Evolutionary conservation across 805 yeast genomes (phyloP).

Genomic region (Metschnikowia gelsemii): DNA sequence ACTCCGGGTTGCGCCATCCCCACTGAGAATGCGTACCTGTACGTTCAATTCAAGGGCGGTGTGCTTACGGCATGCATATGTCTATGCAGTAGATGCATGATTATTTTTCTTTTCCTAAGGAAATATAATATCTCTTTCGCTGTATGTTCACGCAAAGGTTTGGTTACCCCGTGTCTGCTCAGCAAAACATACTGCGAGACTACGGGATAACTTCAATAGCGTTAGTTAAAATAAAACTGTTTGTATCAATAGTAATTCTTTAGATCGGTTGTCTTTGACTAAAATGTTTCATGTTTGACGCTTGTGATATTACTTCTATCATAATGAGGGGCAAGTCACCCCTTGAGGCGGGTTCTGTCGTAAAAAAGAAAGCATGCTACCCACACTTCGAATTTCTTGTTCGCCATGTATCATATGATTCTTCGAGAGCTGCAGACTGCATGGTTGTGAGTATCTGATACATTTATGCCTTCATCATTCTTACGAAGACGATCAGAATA

Average conservation of each 20-base stretch:
- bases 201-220: no score
- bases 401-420: slow-evolving; percentile 12
- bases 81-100: slow-evolving; percentile 2
- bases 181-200: slow-evolving; percentile 2
- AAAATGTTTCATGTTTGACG: neutral
- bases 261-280: neutral
- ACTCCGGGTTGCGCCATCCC: slow-evolving; percentile 3
- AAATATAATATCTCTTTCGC: slow-evolving; percentile 1
- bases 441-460: slow-evolving; percentile 6
- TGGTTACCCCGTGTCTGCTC: slow-evolving; percentile 6
- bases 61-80: neutral
- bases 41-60: slow-evolving; percentile 2
- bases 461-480: slow-evolving; percentile 11
- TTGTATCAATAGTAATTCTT: no score
- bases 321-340: slow-evolving; percentile 3
- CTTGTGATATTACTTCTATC: slow-evolving; percentile 2
- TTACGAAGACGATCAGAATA: slow-evolving; percentile 4
- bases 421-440: slow-evolving; percentile 11
- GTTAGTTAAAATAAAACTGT: no score
- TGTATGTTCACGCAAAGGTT: slow-evolving; percentile 11
- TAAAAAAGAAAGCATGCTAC: slow-evolving; percentile 8
- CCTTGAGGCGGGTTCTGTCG: slow-evolving; percentile 6
- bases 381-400: slow-evolving; percentile 7
- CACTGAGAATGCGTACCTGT: slow-evolving; percentile 7
- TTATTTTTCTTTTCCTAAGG: neutral